Percentiles rank a stretch among this genome's conserved stretches.
Evolutionary conservation across 2,329 filamentous ascomycete genomes (phyloP).

Genomic region (Ceratocystis cacaofunesta): DNA sequence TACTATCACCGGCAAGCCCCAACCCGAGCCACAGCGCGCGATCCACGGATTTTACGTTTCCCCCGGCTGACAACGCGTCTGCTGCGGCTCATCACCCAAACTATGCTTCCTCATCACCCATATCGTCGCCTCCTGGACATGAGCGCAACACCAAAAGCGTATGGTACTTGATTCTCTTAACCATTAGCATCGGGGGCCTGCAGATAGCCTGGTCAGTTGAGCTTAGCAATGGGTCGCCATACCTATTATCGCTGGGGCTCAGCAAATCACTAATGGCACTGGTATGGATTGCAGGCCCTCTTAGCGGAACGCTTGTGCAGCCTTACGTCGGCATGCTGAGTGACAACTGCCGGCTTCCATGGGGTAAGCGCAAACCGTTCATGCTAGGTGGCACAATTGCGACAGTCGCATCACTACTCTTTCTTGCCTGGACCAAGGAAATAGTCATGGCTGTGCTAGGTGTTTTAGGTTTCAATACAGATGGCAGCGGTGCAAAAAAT

Average conservation of each 20-base stretch:
- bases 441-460: slow-evolving; percentile 52
- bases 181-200: slow-evolving; percentile 71
- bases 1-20: slow-evolving; percentile 16
- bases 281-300: slow-evolving; percentile 67
- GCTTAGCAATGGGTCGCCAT: slow-evolving; percentile 81
- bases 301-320: slow-evolving; percentile 66
- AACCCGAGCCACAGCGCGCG: slow-evolving; percentile 17
- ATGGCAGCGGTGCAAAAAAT: slow-evolving; percentile 48
- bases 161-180: slow-evolving; percentile 76
- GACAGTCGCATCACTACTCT: slow-evolving; percentile 52
- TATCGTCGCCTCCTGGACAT: slow-evolving; percentile 21
- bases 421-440: slow-evolving; percentile 60
- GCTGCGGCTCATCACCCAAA: neutral
- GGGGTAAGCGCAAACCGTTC: slow-evolving; percentile 70
- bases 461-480: slow-evolving; percentile 55
- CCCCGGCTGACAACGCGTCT: slow-evolving; percentile 13
- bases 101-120: neutral
- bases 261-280: slow-evolving; percentile 71
- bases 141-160: slow-evolving; percentile 55
- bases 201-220: slow-evolving; percentile 96
- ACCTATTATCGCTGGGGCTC: slow-evolving; percentile 62
- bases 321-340: slow-evolving; percentile 71
- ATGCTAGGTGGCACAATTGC: slow-evolving; percentile 56
- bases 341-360: slow-evolving; percentile 57
- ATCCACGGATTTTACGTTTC: slow-evolving; percentile 25